Conservation (phyloP, 2,329 filamentous ascomycete genomes). For the Aspergillus neoniger region DNA sequence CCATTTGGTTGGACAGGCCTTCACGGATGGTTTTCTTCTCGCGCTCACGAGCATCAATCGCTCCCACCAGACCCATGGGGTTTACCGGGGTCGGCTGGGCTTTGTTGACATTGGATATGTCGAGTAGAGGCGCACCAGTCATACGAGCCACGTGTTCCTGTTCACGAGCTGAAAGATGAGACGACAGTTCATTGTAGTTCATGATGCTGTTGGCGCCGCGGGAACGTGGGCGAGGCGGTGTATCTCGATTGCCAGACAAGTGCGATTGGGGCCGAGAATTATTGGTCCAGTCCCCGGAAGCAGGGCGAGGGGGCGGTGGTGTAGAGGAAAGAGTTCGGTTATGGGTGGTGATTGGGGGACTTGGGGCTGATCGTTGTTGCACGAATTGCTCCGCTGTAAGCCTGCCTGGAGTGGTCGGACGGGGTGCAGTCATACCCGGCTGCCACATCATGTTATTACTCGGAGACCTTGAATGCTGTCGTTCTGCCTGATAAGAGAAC, state of each 20-base stretch:
- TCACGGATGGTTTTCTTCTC: conserved; percentile 73
- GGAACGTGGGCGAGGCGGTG: conserved; percentile 48
- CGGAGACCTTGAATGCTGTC: conserved; percentile 42
- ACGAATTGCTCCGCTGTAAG: conserved; percentile 83
- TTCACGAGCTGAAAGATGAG: conserved; percentile 77
- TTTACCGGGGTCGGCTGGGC: conserved; percentile 52
- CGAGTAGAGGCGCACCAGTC: conserved; percentile 75
- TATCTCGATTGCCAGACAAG: conserved; percentile 29
- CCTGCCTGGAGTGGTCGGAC: conserved; percentile 53
- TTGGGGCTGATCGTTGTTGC: conserved; percentile 68
- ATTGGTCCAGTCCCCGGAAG: conserved; percentile 44
- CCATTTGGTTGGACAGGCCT: conserved; percentile 67
- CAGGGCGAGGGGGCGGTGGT: conserved; percentile 39
- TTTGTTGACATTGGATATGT: conserved; percentile 59
- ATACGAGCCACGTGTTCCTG: conserved; percentile 84
- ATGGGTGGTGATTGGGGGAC: conserved; percentile 61
- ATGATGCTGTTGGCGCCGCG: conserved; percentile 59
- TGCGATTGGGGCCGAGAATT: conserved; percentile 38
- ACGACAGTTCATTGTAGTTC: conserved; percentile 53
- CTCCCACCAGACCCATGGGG: conserved; percentile 69
- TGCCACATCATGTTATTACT: conserved; percentile 71
- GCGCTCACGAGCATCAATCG: conserved; percentile 76
- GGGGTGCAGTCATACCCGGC: conserved; percentile 60
- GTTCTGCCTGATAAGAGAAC: conserved; percentile 29
- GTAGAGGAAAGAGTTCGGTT: conserved; percentile 60